A percentile compares a stretch with the other conserved stretches of the same genome.
Conservation (phyloP, 2,329 filamentous ascomycete genomes). For the Lasiodiplodia theobromae region DNA sequence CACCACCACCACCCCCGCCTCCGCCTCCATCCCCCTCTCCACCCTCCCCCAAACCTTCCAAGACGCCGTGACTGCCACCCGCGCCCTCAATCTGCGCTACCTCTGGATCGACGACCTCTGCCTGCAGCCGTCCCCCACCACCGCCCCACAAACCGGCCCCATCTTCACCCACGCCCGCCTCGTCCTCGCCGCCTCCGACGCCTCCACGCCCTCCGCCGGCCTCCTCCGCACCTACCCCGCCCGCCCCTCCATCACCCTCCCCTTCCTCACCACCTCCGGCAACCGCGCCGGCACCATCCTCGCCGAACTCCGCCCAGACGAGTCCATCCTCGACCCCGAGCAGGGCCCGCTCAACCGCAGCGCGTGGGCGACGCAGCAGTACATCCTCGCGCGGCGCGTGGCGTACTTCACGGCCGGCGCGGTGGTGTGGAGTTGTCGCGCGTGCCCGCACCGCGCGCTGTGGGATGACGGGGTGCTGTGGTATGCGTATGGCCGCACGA, state of each 20-base stretch:
- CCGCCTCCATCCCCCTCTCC: neutral
- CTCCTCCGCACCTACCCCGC: neutral
- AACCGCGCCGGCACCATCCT: no score
- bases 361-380: constrained; percentile 10
- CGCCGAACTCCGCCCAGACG: neutral
- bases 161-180: neutral
- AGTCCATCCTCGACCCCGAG: neutral
- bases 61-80: constrained; percentile 24
- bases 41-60: constrained; percentile 24
- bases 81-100: constrained; percentile 12
- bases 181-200: constrained; percentile 9
- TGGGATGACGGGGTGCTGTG: neutral
- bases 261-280: neutral
- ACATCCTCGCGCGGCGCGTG: neutral
- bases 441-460: neutral
- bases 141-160: neutral
- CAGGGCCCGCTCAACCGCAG: neutral
- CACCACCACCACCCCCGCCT: neutral
- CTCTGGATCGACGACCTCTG: constrained; percentile 34
- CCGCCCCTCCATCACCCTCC: neutral
- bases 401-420: neutral
- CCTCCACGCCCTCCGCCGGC: neutral
- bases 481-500: neutral
- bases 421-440: neutral
- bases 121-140: neutral